Evolutionary conservation across 345 rosid genomes (phyloP), one percentile per base, ranked within the genome.

Genomic region (Euphorbia tirucalli): DNA sequence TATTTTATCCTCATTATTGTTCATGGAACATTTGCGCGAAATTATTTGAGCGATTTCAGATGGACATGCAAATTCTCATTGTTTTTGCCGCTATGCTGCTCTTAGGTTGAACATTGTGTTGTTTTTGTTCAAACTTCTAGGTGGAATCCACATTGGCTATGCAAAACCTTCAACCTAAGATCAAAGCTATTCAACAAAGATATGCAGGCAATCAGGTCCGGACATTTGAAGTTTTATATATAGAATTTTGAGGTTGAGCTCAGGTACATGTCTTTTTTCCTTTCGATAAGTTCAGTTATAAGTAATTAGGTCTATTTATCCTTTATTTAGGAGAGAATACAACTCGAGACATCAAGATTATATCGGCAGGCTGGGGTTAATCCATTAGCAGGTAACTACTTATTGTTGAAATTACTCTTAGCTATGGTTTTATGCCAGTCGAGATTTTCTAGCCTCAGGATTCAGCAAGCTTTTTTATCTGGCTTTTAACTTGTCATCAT

Each of bases 181-280:
- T 95, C 31, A 95, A 95, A 84, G 97, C 99, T 21, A 95, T 95
- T 78, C 99, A 95, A 79, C 96, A 92, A 82, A 92, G 99, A 87
- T 92, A 95, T 75, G 93, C 92, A 15, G 99, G 97, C 31, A 92
- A 89, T 85, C 97, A 95, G 92, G 97, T 89, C 75, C 77, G 70
- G 66, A 6, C 59, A 22, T 73, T 59, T 31, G 66, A 31, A 41
- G 69, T 32, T 39, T 35, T 43, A 14, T 69, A 68, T 9, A 46
- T 80, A 25, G 35, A 32, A 62, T 28, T 58, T 50, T 43, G 72
- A 43, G 67, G 11, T 58, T 67, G 31, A 65, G 60, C 32, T 68
- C 32, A 22, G 21, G 41, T 48, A 49, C 67, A 4, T 8, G 48
- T 43, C n/a, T 55, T n/a, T 62, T 16, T 24, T 11, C 22, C 41